Conservation (phyloP, 2,329 filamentous ascomycete species). For the Exserohilum rostratum region DNA sequence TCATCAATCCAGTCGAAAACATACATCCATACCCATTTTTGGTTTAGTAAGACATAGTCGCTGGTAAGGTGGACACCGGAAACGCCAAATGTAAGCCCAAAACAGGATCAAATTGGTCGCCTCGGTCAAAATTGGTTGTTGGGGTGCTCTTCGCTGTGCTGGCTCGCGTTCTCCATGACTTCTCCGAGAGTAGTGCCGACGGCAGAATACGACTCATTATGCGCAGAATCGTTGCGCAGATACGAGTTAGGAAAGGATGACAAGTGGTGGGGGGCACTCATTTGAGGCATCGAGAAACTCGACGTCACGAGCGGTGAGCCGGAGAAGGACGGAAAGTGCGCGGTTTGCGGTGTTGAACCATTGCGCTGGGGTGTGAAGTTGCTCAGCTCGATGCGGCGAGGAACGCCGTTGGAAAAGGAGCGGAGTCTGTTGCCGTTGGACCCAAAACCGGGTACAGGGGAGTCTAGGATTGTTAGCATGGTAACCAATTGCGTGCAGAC, state of each 20-base stretch:
- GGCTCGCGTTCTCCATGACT: slow-evolving; percentile 42
- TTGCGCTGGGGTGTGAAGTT: slow-evolving; percentile 47
- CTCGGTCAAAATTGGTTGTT: slow-evolving; percentile 28
- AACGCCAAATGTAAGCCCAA: slow-evolving; percentile 19
- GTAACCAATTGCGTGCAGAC: too few relatives aligned
- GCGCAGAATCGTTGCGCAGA: slow-evolving; percentile 44
- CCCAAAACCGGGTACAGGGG: slow-evolving; percentile 50
- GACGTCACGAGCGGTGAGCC: slow-evolving; percentile 48
- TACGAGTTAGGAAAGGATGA: slow-evolving; percentile 47
- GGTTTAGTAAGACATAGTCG: slow-evolving; percentile 5
- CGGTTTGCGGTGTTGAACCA: slow-evolving; percentile 47
- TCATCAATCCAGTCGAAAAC: slow-evolving; percentile 16
- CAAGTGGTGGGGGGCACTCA: slow-evolving; percentile 50
- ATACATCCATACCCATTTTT: slow-evolving; percentile 15
- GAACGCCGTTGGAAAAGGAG: slow-evolving; percentile 48
- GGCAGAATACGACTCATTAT: slow-evolving; percentile 44
- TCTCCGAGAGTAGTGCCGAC: slow-evolving; percentile 46
- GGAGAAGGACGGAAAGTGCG: slow-evolving; percentile 49
- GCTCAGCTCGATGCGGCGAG: slow-evolving; percentile 50
- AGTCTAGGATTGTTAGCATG: slow-evolving; percentile 37
- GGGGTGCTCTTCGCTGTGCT: slow-evolving; percentile 41
- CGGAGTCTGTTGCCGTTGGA: slow-evolving; percentile 47
- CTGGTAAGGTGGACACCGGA: slow-evolving; percentile 1
- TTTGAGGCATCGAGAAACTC: slow-evolving; percentile 45
- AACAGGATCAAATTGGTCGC: neutral